Conservation (phyloP, 768 basidiomycete genomes). For the Termitomyces sp. region DNA sequence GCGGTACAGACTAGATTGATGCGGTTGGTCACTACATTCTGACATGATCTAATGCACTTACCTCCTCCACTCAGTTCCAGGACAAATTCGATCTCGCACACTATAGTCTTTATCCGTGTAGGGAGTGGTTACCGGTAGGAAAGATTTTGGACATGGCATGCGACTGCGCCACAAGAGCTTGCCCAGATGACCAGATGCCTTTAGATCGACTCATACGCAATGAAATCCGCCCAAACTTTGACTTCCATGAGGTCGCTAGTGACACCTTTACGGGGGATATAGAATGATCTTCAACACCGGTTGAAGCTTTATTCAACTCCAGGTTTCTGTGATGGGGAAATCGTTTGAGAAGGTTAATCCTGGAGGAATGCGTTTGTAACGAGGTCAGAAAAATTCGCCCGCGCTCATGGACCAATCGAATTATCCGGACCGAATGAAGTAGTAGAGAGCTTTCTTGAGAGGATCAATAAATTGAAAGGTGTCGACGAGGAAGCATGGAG, state of each 20-base stretch:
- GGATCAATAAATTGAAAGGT: not conserved
- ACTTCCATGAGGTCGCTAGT: not conserved
- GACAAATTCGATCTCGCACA: not conserved
- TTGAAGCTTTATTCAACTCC: too few relatives aligned
- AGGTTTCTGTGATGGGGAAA: too few relatives aligned
- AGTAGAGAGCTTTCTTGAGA: not conserved
- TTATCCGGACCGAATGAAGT: too few relatives aligned
- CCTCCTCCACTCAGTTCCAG: too few relatives aligned
- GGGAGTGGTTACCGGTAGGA: too few relatives aligned
- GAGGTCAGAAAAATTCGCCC: too few relatives aligned
- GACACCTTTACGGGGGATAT: not conserved
- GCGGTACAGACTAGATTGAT: not conserved
- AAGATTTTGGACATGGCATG: not conserved
- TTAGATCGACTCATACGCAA: not conserved
- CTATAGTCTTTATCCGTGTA: too few relatives aligned
- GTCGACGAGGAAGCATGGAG: not conserved
- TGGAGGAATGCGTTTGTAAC: not conserved
- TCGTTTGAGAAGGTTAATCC: not conserved
- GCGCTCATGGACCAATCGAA: not conserved
- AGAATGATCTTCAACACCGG: not conserved
- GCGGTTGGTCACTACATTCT: too few relatives aligned
- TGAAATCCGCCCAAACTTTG: not conserved
- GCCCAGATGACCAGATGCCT: not conserved
- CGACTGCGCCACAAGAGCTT: not conserved
- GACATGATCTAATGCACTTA: not conserved